Base-by-base conservation (phyloP, 148 eudicot species). In the Amaranthus hypochondriacus region DNA sequence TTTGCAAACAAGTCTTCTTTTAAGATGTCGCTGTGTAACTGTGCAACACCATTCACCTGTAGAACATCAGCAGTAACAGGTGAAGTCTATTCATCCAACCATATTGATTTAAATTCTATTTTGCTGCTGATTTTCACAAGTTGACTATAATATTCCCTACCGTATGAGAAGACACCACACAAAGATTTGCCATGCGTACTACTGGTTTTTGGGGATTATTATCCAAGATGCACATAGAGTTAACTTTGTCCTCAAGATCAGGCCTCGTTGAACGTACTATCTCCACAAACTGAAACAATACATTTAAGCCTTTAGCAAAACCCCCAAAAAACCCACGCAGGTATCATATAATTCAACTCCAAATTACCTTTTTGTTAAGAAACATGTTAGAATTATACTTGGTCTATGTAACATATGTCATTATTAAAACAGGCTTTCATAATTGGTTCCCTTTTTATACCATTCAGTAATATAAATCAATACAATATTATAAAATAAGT, bases 1-100 rank as follows among this genome's bases (percentile, higher is more conserved):
- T 95, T 96, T 69, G 92, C 90, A 87, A 95, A 95, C 55, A 95
- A 82, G 77, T 95, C 99, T 60, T 92, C 57, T 76, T 80, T 92
- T 56, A 95, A 84, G 74, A 95, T 95, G 86, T 95, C 97, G 84
- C 99, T 95, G 82, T 95, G 99, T 72, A 95, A 75, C 85, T 95
- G 93, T 70, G 99, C 99, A 66, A 95, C 99, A 69, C 99, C 99
- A 78, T 95, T 95, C 68, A 95, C 99, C 99, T 95, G 87, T 78
- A 79, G n/a, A 73, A 46, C 61, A 69, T 71, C 46, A 70, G 64
- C 14, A 76, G 28, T 18, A 63, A 21, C 60, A 18, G 47, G 28
- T 53, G 58, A 55, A 47, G n/a, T n/a, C 18, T 66, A 9, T 11
- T 65, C 44, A 53, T 15, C 5, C 11, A 56, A 44, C 51, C 61